Evolutionary conservation across 2,329 filamentous ascomycete species (phyloP), one percentile per base, ranked within the genome.

Genomic region (Phyllosticta citriasiana): DNA sequence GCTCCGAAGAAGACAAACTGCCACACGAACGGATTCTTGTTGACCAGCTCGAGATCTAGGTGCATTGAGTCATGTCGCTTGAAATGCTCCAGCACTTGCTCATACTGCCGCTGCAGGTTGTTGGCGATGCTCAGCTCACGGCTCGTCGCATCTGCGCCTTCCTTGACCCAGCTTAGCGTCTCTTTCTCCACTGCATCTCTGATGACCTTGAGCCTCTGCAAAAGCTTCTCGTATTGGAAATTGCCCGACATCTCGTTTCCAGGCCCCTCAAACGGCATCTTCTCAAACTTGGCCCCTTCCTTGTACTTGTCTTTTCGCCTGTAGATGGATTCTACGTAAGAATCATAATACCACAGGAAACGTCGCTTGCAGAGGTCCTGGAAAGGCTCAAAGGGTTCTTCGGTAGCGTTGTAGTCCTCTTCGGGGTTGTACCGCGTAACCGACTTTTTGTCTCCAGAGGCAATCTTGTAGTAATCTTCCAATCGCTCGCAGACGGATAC

Each of bases 261-360:
- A 0, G 72, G 69, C 52, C 83, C 82, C 71, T 99, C 94, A 66
- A 99, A 99, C 0, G 91, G 89, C 90, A 96, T 96, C 57, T 82
- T 82, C n/a, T 78, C 74, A 69, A 99, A 97, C 0, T 71, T 64
- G 47, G 84, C 77, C 2, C 84, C 82, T 63, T 87, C 84, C 63
- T 82, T 81, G 60, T 87, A 83, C 66, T 89, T 84, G 26, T 77
- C 73, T 30, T 76, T 73, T 27, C 86, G 88, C 63, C 85, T 81
- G 47, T 85, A 80, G 57, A 96, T 86, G 1, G 87, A 82, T 3
- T 82, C 78, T 24, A 94, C 78, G 70, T 97, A 97, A 2, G 88
- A 88, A 66, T 95, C 88, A 72, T 89, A 96, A 75, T 97, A 97
- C 94, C 94, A 97, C 14, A 97, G 78, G 71, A 97, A 97, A 1